Evolutionary conservation across 2,329 filamentous ascomycete genomes (phyloP), one percentile per base, ranked within the genome.

Genomic region (Balansia obtecta): DNA sequence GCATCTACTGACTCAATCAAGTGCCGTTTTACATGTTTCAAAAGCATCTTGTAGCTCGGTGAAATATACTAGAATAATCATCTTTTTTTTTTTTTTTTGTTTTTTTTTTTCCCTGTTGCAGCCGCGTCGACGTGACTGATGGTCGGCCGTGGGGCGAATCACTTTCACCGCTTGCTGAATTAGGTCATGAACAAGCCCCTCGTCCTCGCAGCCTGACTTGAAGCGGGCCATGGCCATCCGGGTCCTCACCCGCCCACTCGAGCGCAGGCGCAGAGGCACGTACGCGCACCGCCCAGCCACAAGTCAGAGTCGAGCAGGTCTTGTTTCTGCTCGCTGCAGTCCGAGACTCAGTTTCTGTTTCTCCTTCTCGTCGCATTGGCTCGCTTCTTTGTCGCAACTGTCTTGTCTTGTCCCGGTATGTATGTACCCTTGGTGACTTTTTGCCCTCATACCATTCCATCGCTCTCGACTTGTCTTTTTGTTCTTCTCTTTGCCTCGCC

Each of bases 191-290:
- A 27, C n/a, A 27, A 3, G 27, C 5, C 27, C 27, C 27, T 7
- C 4, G 4, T 27, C 8, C 5, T 6, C 5, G 4, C 27, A 6
- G 27, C 20, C 20, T 22, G 20, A 22, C 20, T 22, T n/a, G 11
- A 15, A 37, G 9, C 38, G 18, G 40, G 16, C 16, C 16, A 30
- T 45, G 52, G 27, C 58, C 57, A 58, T 59, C 57, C 53, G 54
- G 57, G 58, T 60, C 59, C 58, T 59, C 55, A 54, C 33, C 20
- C 33, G 38, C 43, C 40, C 41, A 41, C 32, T 37, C n/a, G 22
- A 22, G 15, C 38, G 11, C 39, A 48, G 39, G 39, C 27, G 46
- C 46, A 37, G n/a, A n/a, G n/a, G n/a, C n/a, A n/a, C n/a, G n/a
- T n/a, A n/a, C n/a, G n/a, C 33, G 30, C 38, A 9, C 39, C 18